Evolutionary conservation across 2,329 filamentous ascomycete genomes (phyloP).

Genomic region (Xylaria sp.): DNA sequence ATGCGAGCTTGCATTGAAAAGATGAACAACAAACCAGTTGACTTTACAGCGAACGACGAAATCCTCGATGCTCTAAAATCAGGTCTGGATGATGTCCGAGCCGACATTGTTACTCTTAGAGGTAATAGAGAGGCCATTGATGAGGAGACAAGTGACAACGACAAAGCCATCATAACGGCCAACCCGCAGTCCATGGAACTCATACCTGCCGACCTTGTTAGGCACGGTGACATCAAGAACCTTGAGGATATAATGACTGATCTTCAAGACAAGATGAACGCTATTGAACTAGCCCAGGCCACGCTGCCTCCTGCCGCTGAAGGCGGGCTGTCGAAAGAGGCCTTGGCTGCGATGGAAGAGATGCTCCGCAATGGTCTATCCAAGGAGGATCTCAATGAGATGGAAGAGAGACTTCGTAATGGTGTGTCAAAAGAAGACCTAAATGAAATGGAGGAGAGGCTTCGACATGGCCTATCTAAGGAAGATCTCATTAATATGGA

Average conservation of each 20-base stretch:
- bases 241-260: slow-evolving; percentile 84
- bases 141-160: no score
- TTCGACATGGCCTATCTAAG: slow-evolving; percentile 50
- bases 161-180: slow-evolving; percentile 46
- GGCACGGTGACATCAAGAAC: slow-evolving; percentile 79
- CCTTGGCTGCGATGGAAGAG: slow-evolving; percentile 51
- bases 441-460: slow-evolving; percentile 54
- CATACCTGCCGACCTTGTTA: slow-evolving; percentile 59
- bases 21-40: slow-evolving; percentile 77
- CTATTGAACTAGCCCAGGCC: slow-evolving; percentile 64
- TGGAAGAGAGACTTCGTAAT: slow-evolving; percentile 59
- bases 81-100: slow-evolving; percentile 76
- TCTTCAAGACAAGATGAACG: slow-evolving; percentile 82
- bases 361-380: slow-evolving; percentile 54
- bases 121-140: no score
- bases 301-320: slow-evolving; percentile 42
- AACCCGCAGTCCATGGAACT: slow-evolving; percentile 59
- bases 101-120: slow-evolving; percentile 81
- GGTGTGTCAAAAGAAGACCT: slow-evolving; percentile 48
- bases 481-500: slow-evolving; percentile 49
- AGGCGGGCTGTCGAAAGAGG: slow-evolving; percentile 46
- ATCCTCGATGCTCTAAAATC: slow-evolving; percentile 85
- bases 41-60: slow-evolving; percentile 85
- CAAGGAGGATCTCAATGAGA: slow-evolving; percentile 53
- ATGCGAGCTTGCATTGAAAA: slow-evolving; percentile 78